Evolutionary conservation across 2,329 filamentous ascomycete genomes (phyloP).

Genomic region (Aureobasidium musti): DNA sequence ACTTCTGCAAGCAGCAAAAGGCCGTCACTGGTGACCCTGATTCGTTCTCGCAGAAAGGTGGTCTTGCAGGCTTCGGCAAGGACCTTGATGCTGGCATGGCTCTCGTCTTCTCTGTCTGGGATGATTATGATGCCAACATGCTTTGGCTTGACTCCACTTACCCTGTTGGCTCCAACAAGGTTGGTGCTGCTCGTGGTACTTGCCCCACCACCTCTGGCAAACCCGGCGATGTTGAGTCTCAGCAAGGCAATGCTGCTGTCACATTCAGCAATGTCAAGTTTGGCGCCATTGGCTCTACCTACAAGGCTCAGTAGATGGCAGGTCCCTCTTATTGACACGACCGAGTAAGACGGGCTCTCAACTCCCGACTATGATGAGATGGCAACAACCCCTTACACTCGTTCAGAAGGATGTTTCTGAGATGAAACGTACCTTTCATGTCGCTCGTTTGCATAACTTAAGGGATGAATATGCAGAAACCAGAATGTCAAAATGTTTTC

Average conservation of each 20-base stretch:
- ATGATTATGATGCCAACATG: slow-evolving; percentile 69
- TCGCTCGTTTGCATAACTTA: not conserved
- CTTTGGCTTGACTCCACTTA: slow-evolving; percentile 65
- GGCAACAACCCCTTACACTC: not conserved
- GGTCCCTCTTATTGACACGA: not conserved
- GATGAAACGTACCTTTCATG: slow-evolving; percentile 1
- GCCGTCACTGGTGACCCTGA: slow-evolving; percentile 42
- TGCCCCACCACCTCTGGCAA: slow-evolving; percentile 33
- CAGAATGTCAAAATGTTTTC: not conserved
- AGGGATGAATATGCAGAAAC: not conserved
- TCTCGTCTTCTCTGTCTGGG: slow-evolving; percentile 63
- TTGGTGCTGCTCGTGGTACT: slow-evolving; percentile 34
- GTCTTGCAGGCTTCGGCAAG: slow-evolving; percentile 56
- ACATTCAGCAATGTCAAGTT: slow-evolving; percentile 35
- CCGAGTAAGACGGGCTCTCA: slow-evolving; percentile 10
- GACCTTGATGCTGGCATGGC: slow-evolving; percentile 63
- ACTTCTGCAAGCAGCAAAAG: slow-evolving; percentile 55
- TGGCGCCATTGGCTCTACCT: slow-evolving; percentile 35
- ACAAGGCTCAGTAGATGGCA: slow-evolving; percentile 12
- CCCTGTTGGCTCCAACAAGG: slow-evolving; percentile 33
- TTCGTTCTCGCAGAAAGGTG: slow-evolving; percentile 58
- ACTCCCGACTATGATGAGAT: not conserved
- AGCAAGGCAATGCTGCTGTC: slow-evolving; percentile 32
- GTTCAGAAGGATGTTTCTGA: not conserved
- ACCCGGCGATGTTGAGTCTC: slow-evolving; percentile 33